Base-by-base conservation (phyloP, 1,284 basidiomycete species). In the Apiotrichum veenhuisii region DNA sequence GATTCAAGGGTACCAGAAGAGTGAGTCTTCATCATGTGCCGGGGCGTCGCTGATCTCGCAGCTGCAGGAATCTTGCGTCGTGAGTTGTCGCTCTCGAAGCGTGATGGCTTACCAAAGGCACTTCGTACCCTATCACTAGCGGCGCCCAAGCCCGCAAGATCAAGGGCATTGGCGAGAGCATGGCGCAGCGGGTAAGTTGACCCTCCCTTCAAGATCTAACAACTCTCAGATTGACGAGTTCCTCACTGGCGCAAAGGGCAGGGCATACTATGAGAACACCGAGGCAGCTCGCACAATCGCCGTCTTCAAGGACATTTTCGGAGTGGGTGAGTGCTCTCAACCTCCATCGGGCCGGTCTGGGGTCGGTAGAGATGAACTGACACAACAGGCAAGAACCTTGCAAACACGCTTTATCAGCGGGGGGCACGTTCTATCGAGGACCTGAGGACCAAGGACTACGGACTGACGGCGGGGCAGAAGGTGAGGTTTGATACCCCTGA, bases 401-500 rank as follows among this genome's bases (percentile, higher is more conserved):
- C 91, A 0, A 80, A 81, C 59, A 77, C 82, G 63, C 89, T 91
- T 83, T 93, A 86, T 69, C 71, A 79, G 15, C 80, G 77, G n/a
- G 92, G 92, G 0, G 87, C 87, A 46, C 81, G 89, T 47, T 87
- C 85, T 0, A 79, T 95, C 30, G 84, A 87, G 7, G 91, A 96
- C 68, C 73, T 95, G 23, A 72, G 74, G 54, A 76, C 84, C 9
- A 59, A 65, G 25, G 63, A 69, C 20, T 69, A 53, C 37, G 62
- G 66, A 48, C 70, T 95, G n/a, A 83, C 82, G 0, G 57, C 75
- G 0, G 83, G 77, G 1, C 91, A 94, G 72, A 79, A 84, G 57
- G 73, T 80, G 52, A 44, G 70, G 44, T 23, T 17, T 38, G n/a
- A n/a, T n/a, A n/a, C 37, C 30, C 7, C 12, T 30, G 7, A 12